Evolutionary conservation across 805 yeast genomes (phyloP), one percentile per base, ranked within the genome.

Genomic region (Metschnikowia similis): DNA sequence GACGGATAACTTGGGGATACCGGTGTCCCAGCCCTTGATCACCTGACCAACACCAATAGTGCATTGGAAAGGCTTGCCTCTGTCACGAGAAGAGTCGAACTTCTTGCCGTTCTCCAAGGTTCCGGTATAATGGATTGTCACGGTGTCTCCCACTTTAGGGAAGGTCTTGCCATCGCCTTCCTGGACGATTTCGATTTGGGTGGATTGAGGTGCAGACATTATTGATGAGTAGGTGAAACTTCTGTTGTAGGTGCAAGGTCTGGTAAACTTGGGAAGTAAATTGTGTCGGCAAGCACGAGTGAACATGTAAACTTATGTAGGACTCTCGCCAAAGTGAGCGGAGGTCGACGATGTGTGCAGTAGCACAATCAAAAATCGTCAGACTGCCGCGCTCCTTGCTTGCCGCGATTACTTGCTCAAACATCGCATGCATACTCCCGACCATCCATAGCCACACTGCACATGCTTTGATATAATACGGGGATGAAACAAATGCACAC

Each of bases 11-110:
- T 90, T 83, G 49, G 97, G 96, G 67, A 90, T 89, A 55, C 91
- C 96, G 64, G 83, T 87, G 66, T 91, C 97, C 97, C 97, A 92
- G 59, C 97, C 98, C 66, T 83, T 83, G 75, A 92, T 92, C 59
- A 92, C 97, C 75, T 87, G 96, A 57, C 97, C 97, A 58, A 88
- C 96, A 70, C 98, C 97, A 66, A 92, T 89, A 72, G 77, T 74
- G 70, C 96, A 87, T 71, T 89, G 92, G 84, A 92, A 92, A 58
- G 98, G 97, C 71, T 86, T 83, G 66, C 94, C 94, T 75, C 97
- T 85, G 79, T 89, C 96, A 62, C 90, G 81, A 49, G 97, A 90
- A 48, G 97, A 89, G 72, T 92, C 98, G 67, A 92, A 92, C 75
- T 89, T 89, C 77, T 88, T 89, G 64, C 98, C 98, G 71, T 88